Base-by-base conservation (phyloP, 2,329 filamentous ascomycete species). In the Iodosphaeria phyllophila region DNA sequence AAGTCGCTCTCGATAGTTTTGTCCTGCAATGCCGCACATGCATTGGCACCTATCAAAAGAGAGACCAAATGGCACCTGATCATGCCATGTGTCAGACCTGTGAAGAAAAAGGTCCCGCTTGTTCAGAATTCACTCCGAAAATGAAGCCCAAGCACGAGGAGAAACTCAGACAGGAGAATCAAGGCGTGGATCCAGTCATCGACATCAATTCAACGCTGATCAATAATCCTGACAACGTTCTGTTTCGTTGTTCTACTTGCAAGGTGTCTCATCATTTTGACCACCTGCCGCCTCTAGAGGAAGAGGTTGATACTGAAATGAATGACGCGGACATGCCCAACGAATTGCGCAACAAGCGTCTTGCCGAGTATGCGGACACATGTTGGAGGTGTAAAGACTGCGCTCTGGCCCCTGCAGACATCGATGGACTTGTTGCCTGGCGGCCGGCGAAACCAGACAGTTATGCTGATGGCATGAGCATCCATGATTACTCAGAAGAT, bases 1-100 rank as follows among this genome's bases (percentile, higher is more conserved):
- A 95, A 45, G 50, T 93, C 26, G 72, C 59, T 3, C 57, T 74
- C 1, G 69, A 74, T 3, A 51, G 74, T 18, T 95, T 92, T 37
- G 73, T 98, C 10, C 54, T 98, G 19, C 89, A 98, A 44, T 98
- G 89, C 51, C 74, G 72, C 35, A 76, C 73, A 28, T 98, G 89
- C 44, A 63, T 95, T 32, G 74, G 74, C 4, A 42, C 62, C 12
- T 61, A 71, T 22, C 54, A 57, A 31, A 71, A 70, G 41, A 84
- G 77, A 39, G 80, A 93, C 34, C 33, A 40, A 0, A 60, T 56
- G 11, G 71, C 74, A 1, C 84, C 89, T 0, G 61, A 71, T 31
- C 62, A 82, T 22, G 69, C 73, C 29, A 55, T 55, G 22, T 98
- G 91, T 40, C 67, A 76, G 31, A 54, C 51, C 5, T 98, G 89